These are phyloP conservation scores for Heterobasidion occidentale DNA, from an alignment of 1,284 basidiomycete genomes.

Conservation along the genomic window DNA sequence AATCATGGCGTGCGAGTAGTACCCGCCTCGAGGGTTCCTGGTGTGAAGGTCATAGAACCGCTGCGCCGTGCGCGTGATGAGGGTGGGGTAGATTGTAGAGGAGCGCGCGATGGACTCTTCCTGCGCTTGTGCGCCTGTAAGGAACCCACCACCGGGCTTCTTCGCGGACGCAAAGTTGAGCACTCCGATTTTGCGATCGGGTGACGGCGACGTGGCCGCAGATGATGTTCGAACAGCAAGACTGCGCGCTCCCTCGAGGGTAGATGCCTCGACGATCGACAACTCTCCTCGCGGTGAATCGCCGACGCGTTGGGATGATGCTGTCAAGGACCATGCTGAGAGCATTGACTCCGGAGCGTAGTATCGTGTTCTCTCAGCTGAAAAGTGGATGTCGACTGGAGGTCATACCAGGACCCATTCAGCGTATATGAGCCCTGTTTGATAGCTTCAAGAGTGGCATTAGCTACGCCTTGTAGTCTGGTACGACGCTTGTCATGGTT, in stretches of 20 bases:
- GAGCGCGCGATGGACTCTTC: conserved; percentile 70
- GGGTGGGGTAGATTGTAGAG: conserved; percentile 52
- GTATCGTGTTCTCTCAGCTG: conserved; percentile 31
- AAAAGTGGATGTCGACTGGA: conserved; percentile 23
- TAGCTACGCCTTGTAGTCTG: conserved; percentile 16
- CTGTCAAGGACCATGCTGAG: conserved; percentile 25
- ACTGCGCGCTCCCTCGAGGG: conserved; percentile 37
- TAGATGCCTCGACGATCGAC: conserved; percentile 43
- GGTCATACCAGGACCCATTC: conserved; percentile 18
- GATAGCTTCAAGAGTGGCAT: conserved; percentile 23
- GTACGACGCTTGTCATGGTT: too few relatives aligned
- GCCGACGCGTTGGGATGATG: neutral
- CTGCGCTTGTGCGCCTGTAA: conserved; percentile 57
- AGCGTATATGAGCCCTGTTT: conserved; percentile 20
- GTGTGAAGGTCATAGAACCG: conserved; percentile 49
- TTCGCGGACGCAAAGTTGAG: conserved; percentile 67
- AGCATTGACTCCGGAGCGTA: conserved; percentile 31
- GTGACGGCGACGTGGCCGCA: conserved; percentile 7
- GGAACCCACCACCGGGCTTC: conserved; percentile 63
- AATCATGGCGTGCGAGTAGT: conserved; percentile 63
- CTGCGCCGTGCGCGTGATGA: conserved; percentile 42
- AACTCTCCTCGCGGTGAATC: conserved; percentile 18
- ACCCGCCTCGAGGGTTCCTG: conserved; percentile 38
- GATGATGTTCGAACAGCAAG: conserved; percentile 9
- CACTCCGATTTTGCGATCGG: conserved; percentile 37